A percentile compares a stretch with the other conserved stretches of the same genome.
Conservation (phyloP, 805 yeast species). For the Metschnikowia lachancei region DNA sequence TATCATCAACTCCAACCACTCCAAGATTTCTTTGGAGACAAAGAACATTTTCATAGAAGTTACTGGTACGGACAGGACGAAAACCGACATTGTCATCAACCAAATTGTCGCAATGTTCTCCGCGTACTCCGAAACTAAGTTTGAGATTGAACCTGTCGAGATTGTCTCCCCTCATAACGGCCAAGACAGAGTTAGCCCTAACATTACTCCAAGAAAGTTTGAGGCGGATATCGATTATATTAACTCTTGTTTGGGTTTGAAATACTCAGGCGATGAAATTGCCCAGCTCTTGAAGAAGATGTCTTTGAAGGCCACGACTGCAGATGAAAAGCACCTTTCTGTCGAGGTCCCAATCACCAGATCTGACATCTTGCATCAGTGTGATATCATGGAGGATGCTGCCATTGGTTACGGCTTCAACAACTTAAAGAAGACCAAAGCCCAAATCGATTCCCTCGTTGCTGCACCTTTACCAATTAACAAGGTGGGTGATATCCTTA, state of each 20-base stretch:
- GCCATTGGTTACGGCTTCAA: conserved; percentile 96
- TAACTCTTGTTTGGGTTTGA: conserved; percentile 89
- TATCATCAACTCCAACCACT: conserved; percentile 86
- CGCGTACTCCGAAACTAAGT: conserved; percentile 75
- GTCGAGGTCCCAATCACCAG: conserved; percentile 89
- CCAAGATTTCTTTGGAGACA: conserved; percentile 83
- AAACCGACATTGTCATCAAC: conserved; percentile 88
- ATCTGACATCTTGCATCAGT: conserved; percentile 92
- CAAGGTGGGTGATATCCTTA: conserved; percentile 84
- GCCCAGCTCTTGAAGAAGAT: conserved; percentile 67
- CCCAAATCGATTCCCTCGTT: conserved; percentile 73
- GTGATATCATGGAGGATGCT: conserved; percentile 98
- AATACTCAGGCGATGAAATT: conserved; percentile 66
- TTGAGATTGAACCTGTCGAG: conserved; percentile 86
- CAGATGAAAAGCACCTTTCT: conserved; percentile 50
- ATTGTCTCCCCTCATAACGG: conserved; percentile 78
- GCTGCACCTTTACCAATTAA: conserved; percentile 90
- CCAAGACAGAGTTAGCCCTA: conserved; percentile 74
- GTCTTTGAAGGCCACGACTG: conserved; percentile 67
- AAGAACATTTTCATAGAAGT: conserved; percentile 87
- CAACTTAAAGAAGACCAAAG: conserved; percentile 74
- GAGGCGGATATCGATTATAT: conserved; percentile 79
- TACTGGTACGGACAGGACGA: conserved; percentile 93
- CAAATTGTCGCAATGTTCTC: conserved; percentile 96
- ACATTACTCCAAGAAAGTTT: conserved; percentile 62